phyloP scores from a whole-genome alignment of 805 yeast species.

The Yueomyces sp. region DNA sequence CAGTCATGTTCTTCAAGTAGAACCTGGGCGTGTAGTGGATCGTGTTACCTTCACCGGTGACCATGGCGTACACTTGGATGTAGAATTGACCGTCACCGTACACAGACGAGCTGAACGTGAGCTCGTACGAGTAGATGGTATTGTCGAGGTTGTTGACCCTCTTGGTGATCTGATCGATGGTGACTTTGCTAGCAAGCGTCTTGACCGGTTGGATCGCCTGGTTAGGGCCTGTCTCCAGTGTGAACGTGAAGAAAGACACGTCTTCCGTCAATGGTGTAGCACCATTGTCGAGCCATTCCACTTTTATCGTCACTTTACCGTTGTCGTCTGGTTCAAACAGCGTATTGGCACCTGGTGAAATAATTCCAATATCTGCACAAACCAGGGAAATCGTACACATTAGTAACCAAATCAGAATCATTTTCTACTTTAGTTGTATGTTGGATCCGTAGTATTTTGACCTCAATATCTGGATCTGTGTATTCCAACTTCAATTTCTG shows the following conservation, averaged over 20 bases:
- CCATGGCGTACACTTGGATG: constrained; percentile 49
- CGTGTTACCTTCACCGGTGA: constrained; percentile 29
- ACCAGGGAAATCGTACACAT: neutral
- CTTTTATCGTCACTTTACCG: constrained; percentile 17
- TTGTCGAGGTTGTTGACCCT: constrained; percentile 5
- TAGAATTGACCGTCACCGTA: constrained; percentile 59
- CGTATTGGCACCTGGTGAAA: constrained; percentile 12
- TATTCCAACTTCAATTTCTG: too few species aligned
- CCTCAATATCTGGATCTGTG: too few species aligned
- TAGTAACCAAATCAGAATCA: too few species aligned
- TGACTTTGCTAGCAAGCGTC: constrained; percentile 18
- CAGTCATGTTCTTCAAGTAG: constrained; percentile 57
- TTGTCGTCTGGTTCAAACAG: constrained; percentile 11
- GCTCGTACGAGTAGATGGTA: constrained; percentile 25
- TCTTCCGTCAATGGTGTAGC: constrained; percentile 32
- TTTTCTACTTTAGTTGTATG: too few species aligned
- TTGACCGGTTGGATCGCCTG: constrained; percentile 29
- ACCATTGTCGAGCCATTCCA: constrained; percentile 48
- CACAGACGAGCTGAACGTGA: constrained; percentile 28
- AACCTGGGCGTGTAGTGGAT: constrained; percentile 62
- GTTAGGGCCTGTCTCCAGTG: constrained; percentile 59
- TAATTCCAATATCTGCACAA: constrained; percentile 12
- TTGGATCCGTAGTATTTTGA: too few species aligned
- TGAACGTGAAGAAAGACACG: constrained; percentile 34
- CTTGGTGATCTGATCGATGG: constrained; percentile 18